A percentile compares a stretch with the other conserved stretches of the same genome.
phyloP scores from a whole-genome alignment of 2,329 filamentous ascomycete genomes.

The Tothia fuscella region DNA sequence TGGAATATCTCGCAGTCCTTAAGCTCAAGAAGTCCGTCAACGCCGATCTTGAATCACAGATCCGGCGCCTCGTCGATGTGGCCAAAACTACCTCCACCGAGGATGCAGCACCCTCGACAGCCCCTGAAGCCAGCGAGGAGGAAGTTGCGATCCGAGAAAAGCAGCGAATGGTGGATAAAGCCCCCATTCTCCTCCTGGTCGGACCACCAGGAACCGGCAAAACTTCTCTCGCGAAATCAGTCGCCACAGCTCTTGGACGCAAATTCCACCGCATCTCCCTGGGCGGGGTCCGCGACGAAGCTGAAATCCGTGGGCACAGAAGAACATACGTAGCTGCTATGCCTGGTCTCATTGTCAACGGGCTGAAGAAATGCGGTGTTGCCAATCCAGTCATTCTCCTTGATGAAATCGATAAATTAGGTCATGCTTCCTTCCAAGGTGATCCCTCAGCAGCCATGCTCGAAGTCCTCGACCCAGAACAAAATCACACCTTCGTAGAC shows the following conservation, averaged over 20 bases:
- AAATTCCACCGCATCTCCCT: constrained; percentile 97
- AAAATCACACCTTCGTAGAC: constrained; percentile 89
- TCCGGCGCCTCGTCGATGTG: constrained; percentile 43
- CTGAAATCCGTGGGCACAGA: constrained; percentile 89
- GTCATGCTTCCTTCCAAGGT: constrained; percentile 80
- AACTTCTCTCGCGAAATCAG: constrained; percentile 85
- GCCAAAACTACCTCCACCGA: constrained; percentile 20
- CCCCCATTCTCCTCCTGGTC: constrained; percentile 84
- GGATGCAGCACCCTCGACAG: constrained; percentile 41
- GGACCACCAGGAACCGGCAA: constrained; percentile 93
- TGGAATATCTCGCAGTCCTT: constrained; percentile 94
- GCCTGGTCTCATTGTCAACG: constrained; percentile 89
- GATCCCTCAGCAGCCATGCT: constrained; percentile 97
- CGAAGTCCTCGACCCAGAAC: constrained; percentile 92
- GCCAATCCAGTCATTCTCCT: constrained; percentile 90
- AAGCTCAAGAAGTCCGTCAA: constrained; percentile 90
- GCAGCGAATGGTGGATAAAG: constrained; percentile 85
- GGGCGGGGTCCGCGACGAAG: constrained; percentile 89
- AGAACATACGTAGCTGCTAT: constrained; percentile 98
- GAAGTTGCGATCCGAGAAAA: constrained; percentile 67
- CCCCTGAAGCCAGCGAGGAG: constrained; percentile 23
- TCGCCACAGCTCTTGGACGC: constrained; percentile 80
- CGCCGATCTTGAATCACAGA: constrained; percentile 66
- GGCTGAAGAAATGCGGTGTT: constrained; percentile 88
- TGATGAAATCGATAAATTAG: constrained; percentile 97